These are phyloP conservation scores for Trametes polyzona DNA, from an alignment of 1,284 basidiomycete genomes.

Conservation along the genomic window DNA sequence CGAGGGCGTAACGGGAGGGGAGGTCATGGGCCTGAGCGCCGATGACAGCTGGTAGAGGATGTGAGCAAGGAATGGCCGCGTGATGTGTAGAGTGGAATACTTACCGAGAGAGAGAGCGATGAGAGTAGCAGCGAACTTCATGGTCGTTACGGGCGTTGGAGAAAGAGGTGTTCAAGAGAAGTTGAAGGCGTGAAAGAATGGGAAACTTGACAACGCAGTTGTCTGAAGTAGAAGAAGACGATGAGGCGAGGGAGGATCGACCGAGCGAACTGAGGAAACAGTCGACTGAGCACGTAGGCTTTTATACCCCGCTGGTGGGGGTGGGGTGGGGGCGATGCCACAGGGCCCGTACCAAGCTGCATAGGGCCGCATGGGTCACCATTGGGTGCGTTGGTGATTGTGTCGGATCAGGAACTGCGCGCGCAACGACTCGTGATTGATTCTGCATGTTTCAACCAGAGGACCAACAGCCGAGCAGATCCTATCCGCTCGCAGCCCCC, in stretches of 20 bases:
- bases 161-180: not conserved
- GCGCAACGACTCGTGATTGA: no score
- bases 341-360: no score
- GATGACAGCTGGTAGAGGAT: conserved; percentile 4
- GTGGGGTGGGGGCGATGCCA: no score
- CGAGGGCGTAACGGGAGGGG: conserved; percentile 8
- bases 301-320: not conserved
- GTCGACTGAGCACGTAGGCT: not conserved
- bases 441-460: no score
- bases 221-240: not conserved
- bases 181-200: not conserved
- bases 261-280: not conserved
- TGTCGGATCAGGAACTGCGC: no score
- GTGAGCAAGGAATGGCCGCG: not conserved
- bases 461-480: no score
- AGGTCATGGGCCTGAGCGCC: conserved; percentile 1
- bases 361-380: no score
- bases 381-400: no score
- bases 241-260: not conserved
- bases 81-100: not conserved
- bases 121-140: conserved; percentile 11
- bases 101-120: conserved; percentile 16
- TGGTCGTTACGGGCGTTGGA: conserved; percentile 3
- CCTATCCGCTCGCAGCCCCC: no score
- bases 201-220: not conserved